phyloP scores from a whole-genome alignment of 2,329 filamentous ascomycete species.

The Trichoderma harzianum region DNA sequence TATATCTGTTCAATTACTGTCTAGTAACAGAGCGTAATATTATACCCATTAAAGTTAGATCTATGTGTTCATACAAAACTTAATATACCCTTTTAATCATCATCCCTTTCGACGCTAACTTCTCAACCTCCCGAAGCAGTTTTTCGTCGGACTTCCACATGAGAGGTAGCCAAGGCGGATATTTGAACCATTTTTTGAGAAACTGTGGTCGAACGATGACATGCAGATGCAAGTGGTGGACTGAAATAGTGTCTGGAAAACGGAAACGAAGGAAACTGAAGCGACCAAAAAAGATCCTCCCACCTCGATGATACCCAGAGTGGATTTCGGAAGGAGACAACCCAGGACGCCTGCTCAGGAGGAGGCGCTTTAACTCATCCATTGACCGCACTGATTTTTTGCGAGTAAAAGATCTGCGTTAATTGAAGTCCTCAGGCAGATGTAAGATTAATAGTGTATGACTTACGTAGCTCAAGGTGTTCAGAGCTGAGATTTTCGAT shows the following conservation, averaged over 20 bases:
- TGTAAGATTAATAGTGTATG: background rate
- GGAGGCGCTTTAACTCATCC: background rate
- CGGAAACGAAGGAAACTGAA: no score
- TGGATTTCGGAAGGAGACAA: background rate
- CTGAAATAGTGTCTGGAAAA: slow-evolving; percentile 17
- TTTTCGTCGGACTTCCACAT: slow-evolving; percentile 18
- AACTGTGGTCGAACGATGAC: slow-evolving; percentile 9
- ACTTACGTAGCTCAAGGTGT: background rate
- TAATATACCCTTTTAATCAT: background rate
- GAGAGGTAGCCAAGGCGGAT: slow-evolving; percentile 16
- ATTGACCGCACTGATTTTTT: background rate
- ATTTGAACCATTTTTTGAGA: background rate
- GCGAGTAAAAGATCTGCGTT: background rate
- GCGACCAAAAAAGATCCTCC: no score
- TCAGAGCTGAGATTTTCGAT: background rate
- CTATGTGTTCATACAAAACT: background rate
- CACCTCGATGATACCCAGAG: slow-evolving; percentile 13
- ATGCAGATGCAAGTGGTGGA: slow-evolving; percentile 20
- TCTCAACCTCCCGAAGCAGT: slow-evolving; percentile 22
- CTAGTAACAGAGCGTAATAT: background rate
- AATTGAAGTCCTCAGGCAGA: background rate
- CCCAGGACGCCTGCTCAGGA: background rate
- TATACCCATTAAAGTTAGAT: background rate
- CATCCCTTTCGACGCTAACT: background rate
- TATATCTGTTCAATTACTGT: background rate